Evolutionary conservation across 2,329 filamentous ascomycete species (phyloP).

Genomic region (Sphaerulina populicola): DNA sequence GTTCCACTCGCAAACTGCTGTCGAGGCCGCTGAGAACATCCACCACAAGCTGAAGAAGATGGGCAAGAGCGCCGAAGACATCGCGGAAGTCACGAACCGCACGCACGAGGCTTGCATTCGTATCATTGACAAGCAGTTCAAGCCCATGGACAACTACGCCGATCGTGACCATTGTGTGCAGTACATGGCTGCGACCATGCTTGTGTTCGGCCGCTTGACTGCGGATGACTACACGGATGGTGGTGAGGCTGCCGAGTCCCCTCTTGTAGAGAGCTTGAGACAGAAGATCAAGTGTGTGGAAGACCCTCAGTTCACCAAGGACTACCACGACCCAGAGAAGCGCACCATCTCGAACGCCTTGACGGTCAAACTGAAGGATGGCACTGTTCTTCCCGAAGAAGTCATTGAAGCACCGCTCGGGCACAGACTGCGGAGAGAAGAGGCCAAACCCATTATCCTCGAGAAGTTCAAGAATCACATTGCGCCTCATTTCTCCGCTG

Average conservation of each 20-base stretch:
- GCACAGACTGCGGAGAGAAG: conserved; percentile 80
- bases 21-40: conserved; percentile 86
- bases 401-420: conserved; percentile 90
- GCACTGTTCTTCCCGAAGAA: conserved; percentile 81
- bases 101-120: conserved; percentile 97
- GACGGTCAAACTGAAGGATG: conserved; percentile 89
- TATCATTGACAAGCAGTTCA: conserved; percentile 99
- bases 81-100: conserved; percentile 85
- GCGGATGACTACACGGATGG: conserved; percentile 91
- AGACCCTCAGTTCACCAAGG: conserved; percentile 76
- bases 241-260: conserved; percentile 80
- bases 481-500: conserved; percentile 67
- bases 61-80: conserved; percentile 88
- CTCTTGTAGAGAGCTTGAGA: conserved; percentile 81
- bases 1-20: conserved; percentile 97
- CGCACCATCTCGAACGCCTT: conserved; percentile 96
- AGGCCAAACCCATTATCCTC: conserved; percentile 90
- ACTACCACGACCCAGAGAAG: conserved; percentile 90
- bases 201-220: conserved; percentile 86
- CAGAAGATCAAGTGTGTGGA: conserved; percentile 94
- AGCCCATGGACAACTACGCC: conserved; percentile 99
- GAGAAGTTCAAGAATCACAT: conserved; percentile 93
- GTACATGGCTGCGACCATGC: conserved; percentile 98
- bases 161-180: conserved; percentile 99
- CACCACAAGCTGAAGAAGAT: conserved; percentile 70